Percentiles rank a stretch among this genome's conserved stretches.
These are phyloP conservation scores for Saussurea involucrata DNA, from an alignment of 129 eudicot species.

Conservation along the genomic window DNA sequence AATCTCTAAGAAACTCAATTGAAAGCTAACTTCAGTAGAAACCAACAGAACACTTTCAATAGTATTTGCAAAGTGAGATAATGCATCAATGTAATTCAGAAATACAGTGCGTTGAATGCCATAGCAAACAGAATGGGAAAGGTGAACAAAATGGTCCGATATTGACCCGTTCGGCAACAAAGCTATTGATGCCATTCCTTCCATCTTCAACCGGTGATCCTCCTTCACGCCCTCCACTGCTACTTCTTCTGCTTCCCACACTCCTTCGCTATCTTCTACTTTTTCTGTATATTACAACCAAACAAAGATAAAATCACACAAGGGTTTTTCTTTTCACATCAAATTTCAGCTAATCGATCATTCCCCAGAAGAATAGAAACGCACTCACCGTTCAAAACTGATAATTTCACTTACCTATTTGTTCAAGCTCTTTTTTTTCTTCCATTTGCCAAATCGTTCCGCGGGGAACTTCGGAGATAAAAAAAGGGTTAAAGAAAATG, in stretches of 20 bases:
- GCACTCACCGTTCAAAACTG: too few relatives aligned
- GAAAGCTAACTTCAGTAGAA: too few relatives aligned
- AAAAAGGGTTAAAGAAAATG: background rate
- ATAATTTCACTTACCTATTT: too few relatives aligned
- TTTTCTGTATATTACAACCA: background rate
- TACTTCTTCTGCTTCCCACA: conserved; percentile 17
- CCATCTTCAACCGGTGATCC: conserved; percentile 43
- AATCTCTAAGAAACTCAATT: too few relatives aligned
- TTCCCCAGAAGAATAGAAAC: conserved; percentile 2
- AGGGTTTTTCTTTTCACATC: conserved; percentile 1
- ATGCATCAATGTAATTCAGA: too few relatives aligned
- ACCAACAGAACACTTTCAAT: too few relatives aligned
- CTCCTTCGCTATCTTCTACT: conserved; percentile 18
- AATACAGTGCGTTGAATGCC: too few relatives aligned
- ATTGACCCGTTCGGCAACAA: conserved; percentile 72
- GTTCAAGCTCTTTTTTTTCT: too few relatives aligned
- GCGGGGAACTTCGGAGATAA: background rate
- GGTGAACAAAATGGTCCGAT: too few relatives aligned
- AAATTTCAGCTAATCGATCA: background rate
- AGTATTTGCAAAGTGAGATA: too few relatives aligned
- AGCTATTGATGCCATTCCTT: conserved; percentile 93
- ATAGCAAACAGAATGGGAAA: too few relatives aligned
- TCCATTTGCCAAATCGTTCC: too few relatives aligned
- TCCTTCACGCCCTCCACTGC: conserved; percentile 26
- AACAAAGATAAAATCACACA: background rate